Percentiles rank a stretch among this genome's conserved stretches.
Evolutionary conservation across 2,329 filamentous ascomycete species (phyloP).

Genomic region (Pleoardoris graminearum): DNA sequence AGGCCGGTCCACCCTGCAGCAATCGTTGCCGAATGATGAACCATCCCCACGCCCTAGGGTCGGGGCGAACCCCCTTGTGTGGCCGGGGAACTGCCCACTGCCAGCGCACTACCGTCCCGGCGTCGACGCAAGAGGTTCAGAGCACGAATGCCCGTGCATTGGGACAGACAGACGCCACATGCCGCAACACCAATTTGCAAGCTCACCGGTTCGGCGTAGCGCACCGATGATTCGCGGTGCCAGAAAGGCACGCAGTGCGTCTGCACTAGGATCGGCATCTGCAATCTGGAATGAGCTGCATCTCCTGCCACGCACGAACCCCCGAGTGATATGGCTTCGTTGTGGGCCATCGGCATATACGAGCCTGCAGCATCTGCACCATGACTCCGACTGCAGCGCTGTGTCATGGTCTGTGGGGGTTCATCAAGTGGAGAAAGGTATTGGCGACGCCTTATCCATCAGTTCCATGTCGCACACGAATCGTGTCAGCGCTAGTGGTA

Average conservation of each 20-base stretch:
- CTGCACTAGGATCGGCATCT: background rate
- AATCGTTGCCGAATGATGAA: constrained; percentile 6
- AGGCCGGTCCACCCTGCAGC: constrained; percentile 2
- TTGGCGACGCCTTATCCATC: background rate
- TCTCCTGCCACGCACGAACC: background rate
- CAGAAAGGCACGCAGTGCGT: background rate
- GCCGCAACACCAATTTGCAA: background rate
- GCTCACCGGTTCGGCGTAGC: background rate
- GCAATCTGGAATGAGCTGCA: constrained; percentile 1
- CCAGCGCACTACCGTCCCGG: constrained; percentile 3
- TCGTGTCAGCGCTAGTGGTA: constrained; percentile 1
- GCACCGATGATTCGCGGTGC: background rate
- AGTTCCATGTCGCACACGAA: background rate
- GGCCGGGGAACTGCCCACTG: background rate
- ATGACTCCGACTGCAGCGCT: background rate
- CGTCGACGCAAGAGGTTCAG: background rate
- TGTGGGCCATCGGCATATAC: background rate
- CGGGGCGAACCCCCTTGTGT: constrained; percentile 9
- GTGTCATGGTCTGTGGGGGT: background rate
- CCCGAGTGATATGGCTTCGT: background rate
- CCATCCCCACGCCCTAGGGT: constrained; percentile 11
- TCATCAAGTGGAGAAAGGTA: background rate
- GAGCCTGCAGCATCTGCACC: background rate
- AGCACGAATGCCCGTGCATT: background rate
- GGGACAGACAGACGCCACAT: background rate